Evolutionary conservation across 169 alveolate genomes (phyloP), one percentile per base, ranked within the genome.

Genomic region (Eimeria acervulina): DNA sequence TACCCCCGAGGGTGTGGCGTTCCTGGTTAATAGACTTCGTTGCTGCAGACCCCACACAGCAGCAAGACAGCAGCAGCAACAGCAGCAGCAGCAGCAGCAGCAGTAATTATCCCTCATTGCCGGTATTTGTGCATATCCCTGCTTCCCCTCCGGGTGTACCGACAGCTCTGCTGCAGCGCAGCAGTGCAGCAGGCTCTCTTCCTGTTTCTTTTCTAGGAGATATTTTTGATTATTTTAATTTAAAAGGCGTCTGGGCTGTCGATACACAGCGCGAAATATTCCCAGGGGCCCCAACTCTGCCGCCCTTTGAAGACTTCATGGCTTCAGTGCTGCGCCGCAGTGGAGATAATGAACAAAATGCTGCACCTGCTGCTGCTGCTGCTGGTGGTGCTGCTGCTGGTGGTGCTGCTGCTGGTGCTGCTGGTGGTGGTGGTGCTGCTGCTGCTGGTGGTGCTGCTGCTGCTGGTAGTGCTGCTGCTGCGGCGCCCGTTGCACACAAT

Each of bases 1-100:
- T 92, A 17, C 91, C 85, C 55, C 10, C 70, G 1, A 19, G 84
- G 1, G 87, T 70, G 26, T 76, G 90, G 95, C 63, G 95, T 19
- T 38, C 17, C 26, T 92, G 95, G 95, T 84, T 92, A 1, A 8
- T 42, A 59, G 44, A 33, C n/a, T 92, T 92, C 36, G 84, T 61
- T 81, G 21, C 52, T 26, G 36, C 80, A n/a, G 80, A 38, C 33
- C 5, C 31, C 42, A 38, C n/a, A 19, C n/a, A 55, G 66, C 66
- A 55, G 66, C 66, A 55, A 19, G 5, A 55, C 66, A 13, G 66
- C 66, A 55, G 66, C 66, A 19, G 66, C 66, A 55, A 23, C 66
- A 55, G 66, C 66, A 55, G 26, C 66, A 55, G 66, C 66, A 55
- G 66, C 26, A 55, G 88, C 19, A 33, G 88, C 38, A 26, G 15